Evolutionary conservation across 2,329 filamentous ascomycete species (phyloP), one percentile per base, ranked within the genome.

Genomic region (Clonostachys rosea): DNA sequence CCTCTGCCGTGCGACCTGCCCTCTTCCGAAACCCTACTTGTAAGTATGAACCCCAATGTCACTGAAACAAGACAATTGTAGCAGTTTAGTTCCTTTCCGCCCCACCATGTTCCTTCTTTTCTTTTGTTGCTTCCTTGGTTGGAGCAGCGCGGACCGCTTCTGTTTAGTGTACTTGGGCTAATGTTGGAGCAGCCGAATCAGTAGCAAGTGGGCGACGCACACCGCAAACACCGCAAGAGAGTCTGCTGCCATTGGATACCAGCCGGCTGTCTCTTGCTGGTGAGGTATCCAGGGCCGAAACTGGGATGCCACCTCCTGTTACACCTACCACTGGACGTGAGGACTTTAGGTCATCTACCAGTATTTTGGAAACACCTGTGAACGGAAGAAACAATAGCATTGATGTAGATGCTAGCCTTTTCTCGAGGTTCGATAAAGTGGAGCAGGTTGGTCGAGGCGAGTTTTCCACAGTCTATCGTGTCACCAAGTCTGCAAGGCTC

Each of bases 401-500:
- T 51, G 78, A 72, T 14, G 57, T 92, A 14, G 92, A 97, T 59
- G 79, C 83, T 18, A 81, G 80, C 45, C 70, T 96, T 45, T 81
- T 81, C 12, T 78, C 82, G 5, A 83, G 87, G 46, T 99, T 99
- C 61, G 83, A 86, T 47, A 87, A 86, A 50, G 86, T 95, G 12
- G 87, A 90, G 56, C 76, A 85, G 49, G 79, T 92, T 54, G 92
- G 92, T 43, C 85, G 85, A 50, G 94, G 94, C 49, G 92, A 96
- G 63, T 99, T 99, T 61, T 97, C 94, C 0, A 82, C 87, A 47
- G 94, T 99, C 1, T 99, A 90, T 64, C 83, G 86, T 35, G 91
- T 96, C 5, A 81, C 81, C 13, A 63, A 64, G 49, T 50, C 17
- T 34, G 60, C 63, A 40, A 55, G 59, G 34, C 54, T 50, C 30